Percentiles rank a stretch among this genome's conserved stretches.
Evolutionary conservation across 495 filamentous ascomycete species (phyloP).

Genomic region (Talaromyces nanjingensis): DNA sequence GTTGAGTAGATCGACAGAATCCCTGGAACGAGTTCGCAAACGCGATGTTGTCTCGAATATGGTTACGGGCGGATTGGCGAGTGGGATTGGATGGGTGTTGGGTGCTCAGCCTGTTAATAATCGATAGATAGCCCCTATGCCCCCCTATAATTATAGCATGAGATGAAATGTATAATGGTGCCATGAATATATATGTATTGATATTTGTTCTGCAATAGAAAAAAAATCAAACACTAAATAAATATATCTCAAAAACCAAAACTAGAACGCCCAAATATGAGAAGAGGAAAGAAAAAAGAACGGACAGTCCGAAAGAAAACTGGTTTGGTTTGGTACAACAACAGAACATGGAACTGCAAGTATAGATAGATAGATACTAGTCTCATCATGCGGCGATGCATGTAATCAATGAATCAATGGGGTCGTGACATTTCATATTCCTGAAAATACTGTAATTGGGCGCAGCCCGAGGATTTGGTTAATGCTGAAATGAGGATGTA

Average conservation of each 20-base stretch:
- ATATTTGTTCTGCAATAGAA: neutral
- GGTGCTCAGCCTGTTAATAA: conserved; percentile 55
- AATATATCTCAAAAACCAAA: neutral
- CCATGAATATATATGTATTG: conserved; percentile 2
- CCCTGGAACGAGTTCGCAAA: conserved; percentile 50
- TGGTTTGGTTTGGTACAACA: neutral
- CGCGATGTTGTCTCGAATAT: conserved; percentile 73
- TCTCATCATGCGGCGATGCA: neutral
- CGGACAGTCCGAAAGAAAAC: neutral
- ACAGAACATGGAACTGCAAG: neutral
- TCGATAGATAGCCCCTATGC: conserved; percentile 12
- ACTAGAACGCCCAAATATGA: conserved; percentile 11
- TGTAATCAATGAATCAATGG: neutral
- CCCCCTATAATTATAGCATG: neutral
- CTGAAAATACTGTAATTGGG: neutral
- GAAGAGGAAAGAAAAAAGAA: conserved; percentile 3
- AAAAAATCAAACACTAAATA: conserved; percentile 1
- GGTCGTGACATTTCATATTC: neutral
- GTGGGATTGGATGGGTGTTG: conserved; percentile 81
- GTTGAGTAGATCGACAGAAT: conserved; percentile 16
- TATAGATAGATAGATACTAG: neutral
- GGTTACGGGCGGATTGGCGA: conserved; percentile 66
- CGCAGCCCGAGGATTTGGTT: neutral
- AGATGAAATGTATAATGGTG: neutral
- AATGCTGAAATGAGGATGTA: neutral